phyloP scores from a whole-genome alignment of 257 asterid genomes.

The Solanum okadae region DNA sequence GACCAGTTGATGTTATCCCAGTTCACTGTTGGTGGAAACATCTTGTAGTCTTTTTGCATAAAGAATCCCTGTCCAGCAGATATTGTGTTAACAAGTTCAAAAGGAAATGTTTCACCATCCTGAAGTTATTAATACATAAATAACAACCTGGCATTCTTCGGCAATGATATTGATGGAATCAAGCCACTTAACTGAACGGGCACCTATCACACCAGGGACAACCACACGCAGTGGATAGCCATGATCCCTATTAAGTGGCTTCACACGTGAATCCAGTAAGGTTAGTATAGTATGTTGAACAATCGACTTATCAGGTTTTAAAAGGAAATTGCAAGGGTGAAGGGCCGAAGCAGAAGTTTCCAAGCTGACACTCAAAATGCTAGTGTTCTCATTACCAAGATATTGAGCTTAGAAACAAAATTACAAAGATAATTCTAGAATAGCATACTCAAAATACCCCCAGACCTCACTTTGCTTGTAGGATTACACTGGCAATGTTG shows the following conservation, averaged over 20 bases:
- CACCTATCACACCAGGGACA: constrained; percentile 99
- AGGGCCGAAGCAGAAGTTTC: background rate
- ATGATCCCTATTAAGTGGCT: constrained; percentile 94
- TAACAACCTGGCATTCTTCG: constrained; percentile 77
- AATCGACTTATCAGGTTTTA: background rate
- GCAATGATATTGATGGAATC: constrained; percentile 74
- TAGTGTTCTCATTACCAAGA: background rate
- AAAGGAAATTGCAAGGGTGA: background rate
- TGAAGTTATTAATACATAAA: background rate
- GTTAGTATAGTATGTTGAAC: background rate
- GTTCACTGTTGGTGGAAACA: constrained; percentile 95
- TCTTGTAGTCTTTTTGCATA: constrained; percentile 92
- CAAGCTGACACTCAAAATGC: background rate
- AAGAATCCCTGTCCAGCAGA: constrained; percentile 72
- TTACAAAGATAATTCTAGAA: background rate
- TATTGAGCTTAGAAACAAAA: background rate
- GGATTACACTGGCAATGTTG: background rate
- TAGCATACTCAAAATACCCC: background rate
- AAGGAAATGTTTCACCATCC: background rate
- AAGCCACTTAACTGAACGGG: constrained; percentile 98
- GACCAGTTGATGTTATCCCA: constrained; percentile 98
- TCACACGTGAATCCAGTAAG: background rate
- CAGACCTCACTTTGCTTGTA: background rate
- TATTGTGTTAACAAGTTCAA: constrained; percentile 1
- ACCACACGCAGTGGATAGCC: constrained; percentile 94